Conservation (phyloP, 257 asterid genomes). For the Coffea eugenioides region DNA sequence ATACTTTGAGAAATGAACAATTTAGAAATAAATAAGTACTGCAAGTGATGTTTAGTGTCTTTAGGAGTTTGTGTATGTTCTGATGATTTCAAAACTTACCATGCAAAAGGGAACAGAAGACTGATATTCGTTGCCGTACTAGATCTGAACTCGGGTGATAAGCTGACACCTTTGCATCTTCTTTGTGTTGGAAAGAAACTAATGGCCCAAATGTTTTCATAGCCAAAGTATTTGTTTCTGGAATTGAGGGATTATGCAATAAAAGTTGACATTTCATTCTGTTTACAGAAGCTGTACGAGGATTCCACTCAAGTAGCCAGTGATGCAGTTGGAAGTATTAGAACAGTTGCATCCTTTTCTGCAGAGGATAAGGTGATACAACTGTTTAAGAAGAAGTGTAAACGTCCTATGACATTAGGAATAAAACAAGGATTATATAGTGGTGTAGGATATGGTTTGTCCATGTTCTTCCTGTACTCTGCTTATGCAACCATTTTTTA, state of each 20-base stretch:
- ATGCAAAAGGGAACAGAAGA: too few relatives aligned
- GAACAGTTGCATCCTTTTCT: slow-evolving; percentile 46
- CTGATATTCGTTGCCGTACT: too few relatives aligned
- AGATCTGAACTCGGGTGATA: neutral
- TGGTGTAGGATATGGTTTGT: slow-evolving; percentile 56
- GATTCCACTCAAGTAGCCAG: slow-evolving; percentile 65
- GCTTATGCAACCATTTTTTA: slow-evolving; percentile 59
- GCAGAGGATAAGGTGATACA: slow-evolving; percentile 63
- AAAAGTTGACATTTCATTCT: neutral
- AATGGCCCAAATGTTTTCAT: too few relatives aligned
- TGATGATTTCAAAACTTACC: too few relatives aligned
- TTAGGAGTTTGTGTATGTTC: too few relatives aligned
- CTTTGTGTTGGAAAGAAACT: neutral
- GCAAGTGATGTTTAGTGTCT: too few relatives aligned
- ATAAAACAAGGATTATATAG: slow-evolving; percentile 45
- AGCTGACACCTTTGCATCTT: neutral
- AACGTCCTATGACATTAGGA: slow-evolving; percentile 41
- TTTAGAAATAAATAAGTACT: too few relatives aligned
- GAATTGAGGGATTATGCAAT: neutral
- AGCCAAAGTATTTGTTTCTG: neutral
- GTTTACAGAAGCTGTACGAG: slow-evolving; percentile 50
- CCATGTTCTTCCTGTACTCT: slow-evolving; percentile 45
- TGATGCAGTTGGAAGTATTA: slow-evolving; percentile 39
- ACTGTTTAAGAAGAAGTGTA: slow-evolving; percentile 49
- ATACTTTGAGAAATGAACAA: too few relatives aligned